Conservation (phyloP, 2,329 filamentous ascomycete species). For the Fusarium virguliforme region DNA sequence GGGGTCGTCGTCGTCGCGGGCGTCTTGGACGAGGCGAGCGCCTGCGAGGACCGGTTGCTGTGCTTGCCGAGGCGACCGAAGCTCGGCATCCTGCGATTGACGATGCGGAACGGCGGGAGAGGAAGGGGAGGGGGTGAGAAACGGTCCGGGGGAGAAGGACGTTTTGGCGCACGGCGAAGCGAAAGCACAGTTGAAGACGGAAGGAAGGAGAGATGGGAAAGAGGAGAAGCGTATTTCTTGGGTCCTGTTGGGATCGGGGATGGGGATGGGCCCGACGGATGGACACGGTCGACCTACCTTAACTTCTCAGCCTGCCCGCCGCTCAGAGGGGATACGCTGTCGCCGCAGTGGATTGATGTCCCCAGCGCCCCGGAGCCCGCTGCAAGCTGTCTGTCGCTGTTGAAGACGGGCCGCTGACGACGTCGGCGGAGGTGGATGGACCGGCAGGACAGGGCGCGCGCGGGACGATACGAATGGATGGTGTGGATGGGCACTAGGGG, state of each 20-base stretch:
- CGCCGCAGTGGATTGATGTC: slow-evolving; percentile 26
- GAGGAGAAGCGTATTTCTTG: slow-evolving; percentile 36
- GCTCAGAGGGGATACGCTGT: background rate
- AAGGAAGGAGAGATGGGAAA: slow-evolving; percentile 33
- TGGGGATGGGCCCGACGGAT: slow-evolving; percentile 30
- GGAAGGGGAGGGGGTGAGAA: slow-evolving; percentile 5
- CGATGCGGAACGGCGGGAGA: slow-evolving; percentile 31
- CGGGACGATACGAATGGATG: slow-evolving; percentile 16
- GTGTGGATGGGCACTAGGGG: background rate
- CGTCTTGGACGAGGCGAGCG: slow-evolving; percentile 59
- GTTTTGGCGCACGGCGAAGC: slow-evolving; percentile 28
- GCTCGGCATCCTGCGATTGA: slow-evolving; percentile 63
- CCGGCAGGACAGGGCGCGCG: background rate
- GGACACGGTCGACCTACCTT: slow-evolving; percentile 15
- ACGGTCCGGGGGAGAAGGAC: background rate
- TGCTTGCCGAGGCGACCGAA: slow-evolving; percentile 71
- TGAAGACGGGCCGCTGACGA: slow-evolving; percentile 17
- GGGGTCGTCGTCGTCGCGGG: slow-evolving; percentile 32
- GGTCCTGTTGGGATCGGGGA: slow-evolving; percentile 34
- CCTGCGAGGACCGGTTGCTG: slow-evolving; percentile 72
- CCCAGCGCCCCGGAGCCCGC: slow-evolving; percentile 21
- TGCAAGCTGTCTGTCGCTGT: slow-evolving; percentile 1
- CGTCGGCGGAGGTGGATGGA: slow-evolving; percentile 1
- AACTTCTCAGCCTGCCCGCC: slow-evolving; percentile 10
- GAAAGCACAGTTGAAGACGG: slow-evolving; percentile 22